Evolutionary conservation across 2,329 filamentous ascomycete species (phyloP).

Genomic region (Thielaviopsis musarum): DNA sequence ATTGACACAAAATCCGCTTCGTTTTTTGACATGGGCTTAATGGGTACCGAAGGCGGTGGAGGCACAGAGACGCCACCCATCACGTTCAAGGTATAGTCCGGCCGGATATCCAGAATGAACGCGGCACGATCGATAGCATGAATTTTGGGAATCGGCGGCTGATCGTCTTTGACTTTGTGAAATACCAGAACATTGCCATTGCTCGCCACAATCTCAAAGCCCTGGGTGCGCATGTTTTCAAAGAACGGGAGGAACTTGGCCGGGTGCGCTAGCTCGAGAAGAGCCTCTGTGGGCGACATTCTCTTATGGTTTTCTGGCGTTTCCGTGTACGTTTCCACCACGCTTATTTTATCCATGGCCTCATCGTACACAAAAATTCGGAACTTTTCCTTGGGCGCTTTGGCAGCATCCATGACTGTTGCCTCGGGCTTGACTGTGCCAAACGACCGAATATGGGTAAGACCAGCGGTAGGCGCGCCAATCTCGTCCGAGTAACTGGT

Average conservation of each 20-base stretch:
- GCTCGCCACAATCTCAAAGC: conserved; percentile 51
- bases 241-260: conserved; percentile 50
- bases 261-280: conserved; percentile 44
- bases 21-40: neutral
- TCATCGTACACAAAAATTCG: conserved; percentile 42
- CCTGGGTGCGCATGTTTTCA: conserved; percentile 36
- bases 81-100: neutral
- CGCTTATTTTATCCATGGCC: conserved; percentile 42
- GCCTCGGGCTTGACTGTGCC: conserved; percentile 10
- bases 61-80: conserved; percentile 9
- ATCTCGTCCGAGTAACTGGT: conserved; percentile 29
- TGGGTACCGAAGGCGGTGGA: neutral
- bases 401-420: conserved; percentile 9
- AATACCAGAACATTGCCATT: conserved; percentile 48
- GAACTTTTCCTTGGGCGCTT: conserved; percentile 31
- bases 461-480: conserved; percentile 15
- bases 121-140: conserved; percentile 1
- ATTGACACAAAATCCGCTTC: neutral
- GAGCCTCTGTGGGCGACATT: conserved; percentile 37
- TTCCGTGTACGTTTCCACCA: conserved; percentile 31
- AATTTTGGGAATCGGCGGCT: conserved; percentile 11
- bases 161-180: conserved; percentile 34
- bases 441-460: conserved; percentile 15
- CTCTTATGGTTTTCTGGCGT: conserved; percentile 21
- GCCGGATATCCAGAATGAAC: neutral